Evolutionary conservation across 148 eudicot genomes (phyloP).

Genomic region (Camellia lanceoleosa): DNA sequence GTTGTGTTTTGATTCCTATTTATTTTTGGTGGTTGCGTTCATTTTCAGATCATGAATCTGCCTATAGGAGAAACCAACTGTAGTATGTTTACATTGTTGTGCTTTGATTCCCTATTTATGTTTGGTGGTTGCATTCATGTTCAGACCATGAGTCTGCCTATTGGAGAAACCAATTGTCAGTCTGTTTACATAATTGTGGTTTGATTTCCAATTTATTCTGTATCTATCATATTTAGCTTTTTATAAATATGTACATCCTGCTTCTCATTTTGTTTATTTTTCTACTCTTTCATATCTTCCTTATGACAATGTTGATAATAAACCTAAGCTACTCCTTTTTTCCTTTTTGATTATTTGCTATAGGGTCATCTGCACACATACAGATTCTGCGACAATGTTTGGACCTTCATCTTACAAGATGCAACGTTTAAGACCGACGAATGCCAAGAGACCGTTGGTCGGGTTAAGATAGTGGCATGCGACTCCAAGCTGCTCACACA

Average conservation of each 20-base stretch:
- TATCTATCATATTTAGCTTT: not conserved
- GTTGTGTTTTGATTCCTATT: not conserved
- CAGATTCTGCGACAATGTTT: slow-evolving; percentile 93
- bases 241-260: not conserved
- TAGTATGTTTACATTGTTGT: too few species aligned
- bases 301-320: not conserved
- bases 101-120: not conserved
- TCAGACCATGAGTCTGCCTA: not conserved
- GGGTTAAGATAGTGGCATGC: slow-evolving; percentile 91
- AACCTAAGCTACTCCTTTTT: not conserved
- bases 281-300: not conserved
- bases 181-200: not conserved
- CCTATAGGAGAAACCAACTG: not conserved
- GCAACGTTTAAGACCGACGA: slow-evolving; percentile 71
- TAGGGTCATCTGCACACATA: slow-evolving; percentile 97
- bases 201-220: not conserved
- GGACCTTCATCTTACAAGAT: slow-evolving; percentile 89
- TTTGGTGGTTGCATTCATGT: too few species aligned
- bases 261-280: not conserved
- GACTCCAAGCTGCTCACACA: slow-evolving; percentile 85
- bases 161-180: too few species aligned
- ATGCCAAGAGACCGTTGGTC: slow-evolving; percentile 53
- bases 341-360: not conserved
- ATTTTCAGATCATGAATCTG: not conserved
- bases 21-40: not conserved